Conservation (phyloP, 257 asterid species). For the Scutellaria barbata region DNA sequence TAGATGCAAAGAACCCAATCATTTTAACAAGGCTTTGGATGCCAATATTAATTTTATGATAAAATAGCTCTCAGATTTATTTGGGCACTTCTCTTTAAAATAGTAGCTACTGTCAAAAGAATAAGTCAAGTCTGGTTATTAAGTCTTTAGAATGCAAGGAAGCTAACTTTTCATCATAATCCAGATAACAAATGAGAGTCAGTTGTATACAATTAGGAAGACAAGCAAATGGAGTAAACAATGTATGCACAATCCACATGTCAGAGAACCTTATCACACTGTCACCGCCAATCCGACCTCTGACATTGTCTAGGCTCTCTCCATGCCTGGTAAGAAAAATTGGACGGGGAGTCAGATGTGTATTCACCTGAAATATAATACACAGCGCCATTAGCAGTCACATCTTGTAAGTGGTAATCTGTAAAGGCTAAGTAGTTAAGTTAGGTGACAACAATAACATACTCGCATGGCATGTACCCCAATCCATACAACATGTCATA, state of each 20-base stretch:
- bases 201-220: conserved; percentile 11
- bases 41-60: conserved; percentile 13
- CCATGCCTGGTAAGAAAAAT: conserved; percentile 98
- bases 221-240: conserved; percentile 20
- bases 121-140: neutral
- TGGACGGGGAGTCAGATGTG: conserved; percentile 98
- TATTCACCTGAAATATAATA: conserved; percentile 73
- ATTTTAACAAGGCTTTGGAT: neutral
- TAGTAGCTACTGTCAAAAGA: neutral
- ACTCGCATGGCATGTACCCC: neutral
- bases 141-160: conserved; percentile 3
- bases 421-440: neutral
- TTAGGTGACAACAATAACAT: conserved; percentile 2
- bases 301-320: conserved; percentile 91
- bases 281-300: conserved; percentile 99
- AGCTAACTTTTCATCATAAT: conserved; percentile 21
- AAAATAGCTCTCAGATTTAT: conserved; percentile 17
- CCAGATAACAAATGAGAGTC: conserved; percentile 12
- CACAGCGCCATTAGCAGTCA: conserved; percentile 28
- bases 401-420: conserved; percentile 18
- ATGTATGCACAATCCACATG: conserved; percentile 14
- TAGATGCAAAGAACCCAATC: conserved; percentile 13
- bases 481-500: conserved; percentile 13
- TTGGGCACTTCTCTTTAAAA: conserved; percentile 1
- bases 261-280: conserved; percentile 74